Percentiles rank a stretch among this genome's conserved stretches.
Evolutionary conservation across 129 eudicot species (phyloP).

Genomic region (Centaurea solstitialis): DNA sequence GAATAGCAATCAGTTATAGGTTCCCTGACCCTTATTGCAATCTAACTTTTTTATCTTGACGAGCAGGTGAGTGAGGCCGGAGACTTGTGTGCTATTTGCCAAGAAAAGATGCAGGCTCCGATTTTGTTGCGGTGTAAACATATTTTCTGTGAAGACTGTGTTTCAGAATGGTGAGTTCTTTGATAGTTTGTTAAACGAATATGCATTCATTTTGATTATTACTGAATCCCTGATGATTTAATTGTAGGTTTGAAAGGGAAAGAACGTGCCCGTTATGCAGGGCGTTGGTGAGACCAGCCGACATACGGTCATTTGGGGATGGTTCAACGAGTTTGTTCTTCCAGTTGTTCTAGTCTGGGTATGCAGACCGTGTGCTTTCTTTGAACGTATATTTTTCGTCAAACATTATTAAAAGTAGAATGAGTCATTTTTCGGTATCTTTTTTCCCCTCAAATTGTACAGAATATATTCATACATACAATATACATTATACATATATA

Average conservation of each 20-base stretch:
- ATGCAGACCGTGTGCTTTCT: conserved; percentile 24
- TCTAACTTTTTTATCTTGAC: not conserved
- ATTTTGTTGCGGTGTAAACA: conserved; percentile 75
- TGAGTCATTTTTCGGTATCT: conserved; percentile 20
- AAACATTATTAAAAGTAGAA: not conserved
- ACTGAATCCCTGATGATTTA: not conserved
- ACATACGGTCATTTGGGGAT: conserved; percentile 62
- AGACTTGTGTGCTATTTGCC: conserved; percentile 85
- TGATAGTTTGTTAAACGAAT: not conserved
- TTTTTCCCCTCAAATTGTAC: conserved; percentile 28
- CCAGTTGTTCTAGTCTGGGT: conserved; percentile 48
- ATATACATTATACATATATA: conserved; percentile 16
- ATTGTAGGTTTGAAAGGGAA: conserved; percentile 70
- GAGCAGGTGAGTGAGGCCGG: conserved; percentile 74
- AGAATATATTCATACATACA: conserved; percentile 24
- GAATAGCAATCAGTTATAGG: too few relatives aligned
- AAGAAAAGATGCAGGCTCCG: conserved; percentile 85
- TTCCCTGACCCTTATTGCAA: not conserved
- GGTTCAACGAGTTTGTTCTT: conserved; percentile 65
- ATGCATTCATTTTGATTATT: too few relatives aligned
- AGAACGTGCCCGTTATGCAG: conserved; percentile 78
- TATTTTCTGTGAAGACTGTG: conserved; percentile 84
- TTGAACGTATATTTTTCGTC: not conserved
- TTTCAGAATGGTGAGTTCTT: conserved; percentile 66
- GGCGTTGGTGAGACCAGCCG: conserved; percentile 75